Evolutionary conservation across 169 alveolate species (phyloP).

Genomic region (Eimeria acervulina): DNA sequence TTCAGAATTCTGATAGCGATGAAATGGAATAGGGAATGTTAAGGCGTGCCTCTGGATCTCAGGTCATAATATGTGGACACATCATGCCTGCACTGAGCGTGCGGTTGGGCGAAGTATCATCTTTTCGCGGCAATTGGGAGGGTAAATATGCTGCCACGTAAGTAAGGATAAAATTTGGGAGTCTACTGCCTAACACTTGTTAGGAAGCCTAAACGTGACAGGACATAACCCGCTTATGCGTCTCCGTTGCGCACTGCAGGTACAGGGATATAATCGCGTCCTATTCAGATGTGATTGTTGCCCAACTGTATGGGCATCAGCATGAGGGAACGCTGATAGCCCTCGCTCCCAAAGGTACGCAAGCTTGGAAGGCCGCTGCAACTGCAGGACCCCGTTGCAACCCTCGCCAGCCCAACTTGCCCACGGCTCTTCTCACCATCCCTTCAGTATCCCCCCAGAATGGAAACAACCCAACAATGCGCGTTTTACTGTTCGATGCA

Average conservation of each 20-base stretch:
- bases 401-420: constrained; percentile 26
- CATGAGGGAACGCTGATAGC: constrained; percentile 45
- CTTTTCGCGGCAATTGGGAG: constrained; percentile 23
- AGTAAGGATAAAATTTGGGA: not conserved
- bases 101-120: not conserved
- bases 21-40: not conserved
- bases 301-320: constrained; percentile 28
- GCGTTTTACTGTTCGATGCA: constrained; percentile 14
- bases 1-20: not conserved
- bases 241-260: not conserved
- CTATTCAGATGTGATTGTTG: constrained; percentile 26
- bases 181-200: not conserved
- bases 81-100: constrained; percentile 19
- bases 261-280: constrained; percentile 34
- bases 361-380: constrained; percentile 39
- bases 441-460: constrained; percentile 37
- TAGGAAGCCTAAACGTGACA: not conserved
- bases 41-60: not conserved
- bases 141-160: not conserved
- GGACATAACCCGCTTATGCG: not conserved
- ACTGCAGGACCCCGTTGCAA: constrained; percentile 59
- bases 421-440: constrained; percentile 47
- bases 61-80: constrained; percentile 49
- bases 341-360: not conserved
- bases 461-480: constrained; percentile 50